phyloP scores from a whole-genome alignment of 2,329 filamentous ascomycete species.

The Torrubiella hemipterigena region DNA sequence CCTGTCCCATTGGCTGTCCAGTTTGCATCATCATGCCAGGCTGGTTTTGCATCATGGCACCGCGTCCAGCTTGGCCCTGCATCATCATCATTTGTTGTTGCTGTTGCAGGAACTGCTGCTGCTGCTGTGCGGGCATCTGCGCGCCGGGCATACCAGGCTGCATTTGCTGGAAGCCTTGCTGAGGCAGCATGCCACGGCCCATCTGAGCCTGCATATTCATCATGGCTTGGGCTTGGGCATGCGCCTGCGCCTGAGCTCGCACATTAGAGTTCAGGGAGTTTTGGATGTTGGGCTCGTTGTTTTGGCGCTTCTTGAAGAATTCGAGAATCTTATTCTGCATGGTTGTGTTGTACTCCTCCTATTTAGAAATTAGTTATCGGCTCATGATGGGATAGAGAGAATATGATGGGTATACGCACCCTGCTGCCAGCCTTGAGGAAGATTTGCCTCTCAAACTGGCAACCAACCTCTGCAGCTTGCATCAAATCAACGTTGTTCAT shows the following conservation, averaged over 20 bases:
- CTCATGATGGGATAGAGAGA: background rate
- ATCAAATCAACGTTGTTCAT: slow-evolving; percentile 26
- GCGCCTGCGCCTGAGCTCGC: slow-evolving; percentile 25
- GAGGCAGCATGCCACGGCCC: slow-evolving; percentile 35
- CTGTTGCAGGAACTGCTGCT: slow-evolving; percentile 16
- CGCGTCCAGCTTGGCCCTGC: slow-evolving; percentile 13
- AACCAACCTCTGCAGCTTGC: slow-evolving; percentile 27
- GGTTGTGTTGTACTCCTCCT: slow-evolving; percentile 38
- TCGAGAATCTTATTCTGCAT: slow-evolving; percentile 35
- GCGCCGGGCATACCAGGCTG: slow-evolving; percentile 27
- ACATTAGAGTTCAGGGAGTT: slow-evolving; percentile 35
- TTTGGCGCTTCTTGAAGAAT: slow-evolving; percentile 37
- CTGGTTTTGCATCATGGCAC: slow-evolving; percentile 26
- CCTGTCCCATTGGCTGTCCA: slow-evolving; percentile 23
- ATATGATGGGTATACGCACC: slow-evolving; percentile 20
- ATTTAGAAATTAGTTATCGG: slow-evolving; percentile 10
- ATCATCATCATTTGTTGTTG: slow-evolving; percentile 16
- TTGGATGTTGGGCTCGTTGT: slow-evolving; percentile 35
- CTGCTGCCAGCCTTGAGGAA: slow-evolving; percentile 34
- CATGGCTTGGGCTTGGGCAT: slow-evolving; percentile 31
- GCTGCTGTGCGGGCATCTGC: slow-evolving; percentile 35
- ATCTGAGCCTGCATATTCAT: slow-evolving; percentile 43
- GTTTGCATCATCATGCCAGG: slow-evolving; percentile 24
- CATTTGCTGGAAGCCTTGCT: slow-evolving; percentile 48
- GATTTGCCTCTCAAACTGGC: slow-evolving; percentile 34